Evolutionary conservation across 2,329 filamentous ascomycete genomes (phyloP).

Genomic region (Neonectria punicea): DNA sequence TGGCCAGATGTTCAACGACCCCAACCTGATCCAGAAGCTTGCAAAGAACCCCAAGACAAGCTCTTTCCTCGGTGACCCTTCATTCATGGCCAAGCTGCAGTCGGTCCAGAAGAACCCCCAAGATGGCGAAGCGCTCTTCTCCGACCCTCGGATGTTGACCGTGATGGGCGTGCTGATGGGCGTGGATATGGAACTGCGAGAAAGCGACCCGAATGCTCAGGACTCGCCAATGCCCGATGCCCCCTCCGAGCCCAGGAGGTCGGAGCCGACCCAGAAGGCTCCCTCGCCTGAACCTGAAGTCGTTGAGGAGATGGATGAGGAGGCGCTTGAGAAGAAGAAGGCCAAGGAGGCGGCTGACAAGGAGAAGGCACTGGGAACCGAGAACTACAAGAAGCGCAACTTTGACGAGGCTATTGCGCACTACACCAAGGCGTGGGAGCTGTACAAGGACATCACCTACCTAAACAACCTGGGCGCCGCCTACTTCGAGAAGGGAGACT

Average conservation of each 20-base stretch:
- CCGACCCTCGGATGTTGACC: conserved; percentile 91
- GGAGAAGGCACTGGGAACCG: conserved; percentile 93
- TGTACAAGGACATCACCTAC: conserved; percentile 96
- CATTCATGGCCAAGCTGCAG: conserved; percentile 92
- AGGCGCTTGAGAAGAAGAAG: conserved; percentile 84
- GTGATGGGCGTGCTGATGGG: conserved; percentile 94
- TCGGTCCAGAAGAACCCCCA: conserved; percentile 83
- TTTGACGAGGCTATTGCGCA: conserved; percentile 95
- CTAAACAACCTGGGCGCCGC: conserved; percentile 96
- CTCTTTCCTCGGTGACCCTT: conserved; percentile 78
- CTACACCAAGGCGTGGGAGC: conserved; percentile 94
- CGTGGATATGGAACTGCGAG: conserved; percentile 79
- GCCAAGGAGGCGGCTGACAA: conserved; percentile 93
- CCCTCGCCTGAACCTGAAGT: conserved; percentile 71
- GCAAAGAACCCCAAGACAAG: conserved; percentile 95
- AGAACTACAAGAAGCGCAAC: conserved; percentile 97
- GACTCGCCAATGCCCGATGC: conserved; percentile 84
- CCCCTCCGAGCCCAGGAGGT: conserved; percentile 51
- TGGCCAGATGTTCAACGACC: conserved; percentile 95
- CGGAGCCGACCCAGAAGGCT: conserved; percentile 65
- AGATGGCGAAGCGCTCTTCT: conserved; percentile 81
- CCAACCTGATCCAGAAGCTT: conserved; percentile 88
- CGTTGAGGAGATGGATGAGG: conserved; percentile 81
- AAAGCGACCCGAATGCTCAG: conserved; percentile 51
- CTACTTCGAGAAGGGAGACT: conserved; percentile 96